Evolutionary conservation across 2,329 filamentous ascomycete genomes (phyloP), one percentile per base, ranked within the genome.

Genomic region (Paracoccidioides brasiliensis): DNA sequence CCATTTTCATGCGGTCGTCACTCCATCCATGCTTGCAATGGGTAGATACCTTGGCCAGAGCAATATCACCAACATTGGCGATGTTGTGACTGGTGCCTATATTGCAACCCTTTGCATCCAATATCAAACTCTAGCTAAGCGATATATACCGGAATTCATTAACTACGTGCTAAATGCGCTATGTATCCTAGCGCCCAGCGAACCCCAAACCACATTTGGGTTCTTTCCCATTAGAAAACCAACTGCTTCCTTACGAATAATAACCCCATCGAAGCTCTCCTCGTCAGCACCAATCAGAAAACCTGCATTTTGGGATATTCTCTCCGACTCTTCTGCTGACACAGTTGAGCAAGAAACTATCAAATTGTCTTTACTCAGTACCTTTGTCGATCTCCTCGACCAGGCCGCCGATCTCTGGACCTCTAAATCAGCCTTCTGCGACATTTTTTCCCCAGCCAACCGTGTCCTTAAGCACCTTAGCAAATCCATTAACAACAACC

Each of bases 1-100:
- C 70, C 90, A 97, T 71, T 98, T 97, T 71, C 93, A 98, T 65
- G 86, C 93, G 63, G 88, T 97, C 40, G 86, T 89, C 43, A 98
- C 93, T 1, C 93, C 93, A 1, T 86, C 91, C 0, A 86, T 89
- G 71, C 81, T 96, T 4, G 80, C 84, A n/a, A 88, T 97, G 70
- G 81, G 80, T 10, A 82, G 88, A 55, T 96, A 87, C 70, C 78
- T 98, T 32, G 88, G 86, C 1, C 83, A 95, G 63, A 88, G 83
- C 55, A 77, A 84, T 0, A 83, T 89, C 0, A 76, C 80, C 45
- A 76, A 74, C 6, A 70, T 88, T 3, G 72, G 78, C 6, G 86
- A 93, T 61, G 80, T 88, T 58, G 80, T 81, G 3, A 83, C 78
- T 2, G 93, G 93, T 9, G 80, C 83, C 7, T 96, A 88, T 67